Percentiles rank a stretch among this genome's conserved stretches.
Conservation (phyloP, 305 asterid genomes). For the Withania somnifera region DNA sequence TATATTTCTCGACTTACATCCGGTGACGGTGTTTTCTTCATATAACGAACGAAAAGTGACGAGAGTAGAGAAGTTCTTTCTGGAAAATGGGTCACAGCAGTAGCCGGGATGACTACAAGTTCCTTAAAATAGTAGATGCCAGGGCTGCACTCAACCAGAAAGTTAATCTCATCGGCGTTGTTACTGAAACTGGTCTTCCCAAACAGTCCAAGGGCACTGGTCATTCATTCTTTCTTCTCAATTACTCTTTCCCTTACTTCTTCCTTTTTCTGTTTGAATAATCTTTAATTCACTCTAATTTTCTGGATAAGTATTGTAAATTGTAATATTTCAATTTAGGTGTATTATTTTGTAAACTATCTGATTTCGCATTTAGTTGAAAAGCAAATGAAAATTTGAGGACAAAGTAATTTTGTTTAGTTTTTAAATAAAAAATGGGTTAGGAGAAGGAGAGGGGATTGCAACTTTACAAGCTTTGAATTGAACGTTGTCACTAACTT, state of each 20-base stretch:
- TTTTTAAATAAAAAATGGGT: too few species aligned
- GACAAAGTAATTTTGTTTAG: too few species aligned
- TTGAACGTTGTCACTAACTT: too few species aligned
- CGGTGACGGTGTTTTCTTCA: not conserved
- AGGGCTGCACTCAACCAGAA: slow-evolving; percentile 39
- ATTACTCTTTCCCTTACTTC: not conserved
- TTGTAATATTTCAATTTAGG: not conserved
- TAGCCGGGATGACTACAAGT: slow-evolving; percentile 30
- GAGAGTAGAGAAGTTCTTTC: not conserved
- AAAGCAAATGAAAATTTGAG: too few species aligned
- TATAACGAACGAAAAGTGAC: not conserved
- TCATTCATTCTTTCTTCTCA: slow-evolving; percentile 1
- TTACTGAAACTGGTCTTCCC: slow-evolving; percentile 44
- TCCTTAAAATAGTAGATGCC: slow-evolving; percentile 49
- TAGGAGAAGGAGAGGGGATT: too few species aligned
- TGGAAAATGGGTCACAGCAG: slow-evolving; percentile 9
- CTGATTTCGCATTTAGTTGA: not conserved
- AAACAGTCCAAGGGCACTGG: slow-evolving; percentile 64
- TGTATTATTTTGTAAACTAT: not conserved
- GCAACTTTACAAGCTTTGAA: too few species aligned
- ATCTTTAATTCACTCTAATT: not conserved
- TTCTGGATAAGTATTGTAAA: not conserved
- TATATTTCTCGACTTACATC: not conserved
- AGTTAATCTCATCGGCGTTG: slow-evolving; percentile 62
- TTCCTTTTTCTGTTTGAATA: not conserved